phyloP scores from a whole-genome alignment of 306 rosid genomes.

The Psophocarpus tetragonolobus region DNA sequence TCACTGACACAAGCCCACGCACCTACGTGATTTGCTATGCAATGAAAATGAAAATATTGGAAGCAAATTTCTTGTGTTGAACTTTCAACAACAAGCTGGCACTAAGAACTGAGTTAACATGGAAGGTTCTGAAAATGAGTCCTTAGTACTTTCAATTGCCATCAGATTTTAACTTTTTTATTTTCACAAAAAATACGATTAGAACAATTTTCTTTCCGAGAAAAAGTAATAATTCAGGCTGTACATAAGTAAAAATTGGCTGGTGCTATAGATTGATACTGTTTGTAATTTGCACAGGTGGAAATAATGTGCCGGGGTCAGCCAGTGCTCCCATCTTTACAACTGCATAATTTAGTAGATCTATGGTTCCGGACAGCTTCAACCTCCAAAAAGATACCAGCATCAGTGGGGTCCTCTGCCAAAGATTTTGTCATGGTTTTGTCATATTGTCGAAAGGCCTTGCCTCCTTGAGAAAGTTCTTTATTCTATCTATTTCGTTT shows the following conservation, averaged over 20 bases:
- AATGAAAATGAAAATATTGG: background rate
- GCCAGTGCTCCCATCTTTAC: slow-evolving; percentile 67
- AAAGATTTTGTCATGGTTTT: slow-evolving; percentile 97
- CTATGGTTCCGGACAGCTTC: slow-evolving; percentile 84
- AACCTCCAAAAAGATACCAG: slow-evolving; percentile 65
- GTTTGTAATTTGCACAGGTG: slow-evolving; percentile 52
- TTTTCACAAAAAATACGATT: background rate
- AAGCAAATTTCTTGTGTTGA: background rate
- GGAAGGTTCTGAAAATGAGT: slow-evolving; percentile 9
- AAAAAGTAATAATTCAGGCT: background rate
- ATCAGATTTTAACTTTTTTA: background rate
- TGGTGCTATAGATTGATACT: slow-evolving; percentile 16
- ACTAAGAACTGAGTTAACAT: slow-evolving; percentile 1
- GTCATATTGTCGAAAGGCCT: slow-evolving; percentile 70
- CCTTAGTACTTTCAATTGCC: background rate
- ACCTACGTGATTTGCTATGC: background rate
- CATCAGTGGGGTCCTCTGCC: slow-evolving; percentile 88
- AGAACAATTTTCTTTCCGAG: background rate
- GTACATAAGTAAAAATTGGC: background rate
- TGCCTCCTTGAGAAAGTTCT: slow-evolving; percentile 34
- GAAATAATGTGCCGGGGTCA: slow-evolving; percentile 88
- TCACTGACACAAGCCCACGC: background rate
- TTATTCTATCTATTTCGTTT: background rate
- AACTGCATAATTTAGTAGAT: slow-evolving; percentile 76
- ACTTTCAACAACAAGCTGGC: background rate